These are phyloP conservation scores for Pichia californica DNA, from an alignment of 805 yeast genomes.

Conservation along the genomic window DNA sequence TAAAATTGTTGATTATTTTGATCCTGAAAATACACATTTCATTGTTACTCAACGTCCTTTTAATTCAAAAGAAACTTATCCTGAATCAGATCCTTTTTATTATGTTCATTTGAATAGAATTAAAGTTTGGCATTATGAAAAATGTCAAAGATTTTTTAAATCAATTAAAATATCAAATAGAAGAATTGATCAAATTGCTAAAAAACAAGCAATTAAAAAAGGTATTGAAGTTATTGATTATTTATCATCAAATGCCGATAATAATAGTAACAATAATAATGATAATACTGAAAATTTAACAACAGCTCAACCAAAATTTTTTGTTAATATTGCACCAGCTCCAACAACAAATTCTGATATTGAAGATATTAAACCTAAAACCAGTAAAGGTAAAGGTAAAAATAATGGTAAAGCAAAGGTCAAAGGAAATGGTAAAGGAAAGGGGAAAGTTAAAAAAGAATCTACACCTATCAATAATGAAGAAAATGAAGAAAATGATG, in stretches of 20 bases:
- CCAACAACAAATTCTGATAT: neutral
- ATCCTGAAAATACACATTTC: constrained; percentile 37
- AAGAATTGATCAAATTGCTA: constrained; percentile 27
- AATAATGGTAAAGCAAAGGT: neutral
- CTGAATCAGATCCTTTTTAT: constrained; percentile 40
- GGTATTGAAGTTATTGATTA: constrained; percentile 2
- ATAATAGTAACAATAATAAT: neutral
- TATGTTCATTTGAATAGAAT: constrained; percentile 40
- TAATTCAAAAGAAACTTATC: constrained; percentile 31
- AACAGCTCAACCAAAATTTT: neutral
- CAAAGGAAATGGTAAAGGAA: constrained; percentile 1
- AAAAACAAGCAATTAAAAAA: constrained; percentile 7
- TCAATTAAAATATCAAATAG: constrained; percentile 39
- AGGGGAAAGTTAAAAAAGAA: neutral
- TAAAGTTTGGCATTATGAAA: constrained; percentile 56
- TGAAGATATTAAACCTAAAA: neutral
- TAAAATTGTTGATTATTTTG: constrained; percentile 38
- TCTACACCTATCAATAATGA: neutral
- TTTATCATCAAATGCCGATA: neutral
- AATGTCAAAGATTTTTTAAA: constrained; percentile 49
- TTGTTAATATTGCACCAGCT: constrained; percentile 11
- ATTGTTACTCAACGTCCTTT: constrained; percentile 42
- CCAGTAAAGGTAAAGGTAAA: no score
- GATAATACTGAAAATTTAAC: neutral
- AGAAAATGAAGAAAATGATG: neutral